A percentile compares a stretch with the other conserved stretches of the same genome.
Evolutionary conservation across 1,284 basidiomycete genomes (phyloP).

Genomic region (Schizopora paradoxa): DNA sequence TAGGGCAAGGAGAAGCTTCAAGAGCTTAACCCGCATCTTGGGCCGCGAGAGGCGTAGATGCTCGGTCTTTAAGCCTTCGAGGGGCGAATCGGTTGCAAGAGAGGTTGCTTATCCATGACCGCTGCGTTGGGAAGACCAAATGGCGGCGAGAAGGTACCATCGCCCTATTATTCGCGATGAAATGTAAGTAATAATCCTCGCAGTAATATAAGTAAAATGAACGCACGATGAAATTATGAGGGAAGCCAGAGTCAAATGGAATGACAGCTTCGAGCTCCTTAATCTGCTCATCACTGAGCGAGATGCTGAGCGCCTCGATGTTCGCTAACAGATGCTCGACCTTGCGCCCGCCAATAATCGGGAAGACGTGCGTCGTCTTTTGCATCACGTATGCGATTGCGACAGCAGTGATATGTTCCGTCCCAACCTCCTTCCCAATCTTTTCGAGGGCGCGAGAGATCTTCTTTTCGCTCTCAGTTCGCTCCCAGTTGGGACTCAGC

Average conservation of each 20-base stretch:
- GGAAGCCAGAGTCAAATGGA: slow-evolving; percentile 24
- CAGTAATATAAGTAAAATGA: too few species aligned
- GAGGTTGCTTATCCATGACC: background rate
- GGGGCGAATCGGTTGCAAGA: background rate
- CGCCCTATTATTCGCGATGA: too few species aligned
- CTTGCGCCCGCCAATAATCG: slow-evolving; percentile 19
- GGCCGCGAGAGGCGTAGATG: too few species aligned
- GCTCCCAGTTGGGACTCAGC: slow-evolving; percentile 10
- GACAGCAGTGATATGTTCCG: slow-evolving; percentile 21
- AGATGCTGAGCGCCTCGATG: slow-evolving; percentile 22
- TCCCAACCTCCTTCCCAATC: slow-evolving; percentile 31
- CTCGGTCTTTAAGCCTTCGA: background rate
- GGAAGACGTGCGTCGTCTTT: slow-evolving; percentile 20
- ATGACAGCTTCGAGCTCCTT: slow-evolving; percentile 17
- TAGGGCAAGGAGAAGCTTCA: too few species aligned
- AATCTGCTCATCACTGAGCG: slow-evolving; percentile 23
- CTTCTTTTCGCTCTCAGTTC: slow-evolving; percentile 17
- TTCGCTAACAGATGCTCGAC: slow-evolving; percentile 19
- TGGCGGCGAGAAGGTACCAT: too few species aligned
- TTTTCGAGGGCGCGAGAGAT: slow-evolving; percentile 21
- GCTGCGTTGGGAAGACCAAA: too few species aligned
- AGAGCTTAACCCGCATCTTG: too few species aligned
- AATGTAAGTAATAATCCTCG: too few species aligned
- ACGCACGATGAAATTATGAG: slow-evolving; percentile 22
- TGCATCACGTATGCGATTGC: slow-evolving; percentile 20